phyloP scores from a whole-genome alignment of 2,329 filamentous ascomycete genomes.

The Phialophora macrospora region DNA sequence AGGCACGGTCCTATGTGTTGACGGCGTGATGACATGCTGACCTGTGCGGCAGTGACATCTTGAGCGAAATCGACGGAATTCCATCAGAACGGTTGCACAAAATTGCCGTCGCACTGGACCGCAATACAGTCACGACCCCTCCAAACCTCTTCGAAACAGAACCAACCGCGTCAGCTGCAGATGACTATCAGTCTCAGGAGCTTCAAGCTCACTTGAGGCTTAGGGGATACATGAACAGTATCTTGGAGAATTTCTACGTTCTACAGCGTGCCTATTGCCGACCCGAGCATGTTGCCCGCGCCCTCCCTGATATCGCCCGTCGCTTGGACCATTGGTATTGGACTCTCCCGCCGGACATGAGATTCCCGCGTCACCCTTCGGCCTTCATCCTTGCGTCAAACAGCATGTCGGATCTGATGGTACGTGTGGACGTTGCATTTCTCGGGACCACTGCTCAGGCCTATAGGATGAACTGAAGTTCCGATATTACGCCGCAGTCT shows the following conservation, averaged over 20 bases:
- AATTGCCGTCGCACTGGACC: slow-evolving; percentile 1
- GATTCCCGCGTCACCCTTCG: slow-evolving; percentile 19
- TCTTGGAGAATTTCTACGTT: slow-evolving; percentile 18
- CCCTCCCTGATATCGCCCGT: slow-evolving; percentile 13
- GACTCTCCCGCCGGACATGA: slow-evolving; percentile 15
- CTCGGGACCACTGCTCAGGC: not conserved
- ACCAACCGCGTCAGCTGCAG: not conserved
- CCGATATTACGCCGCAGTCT: slow-evolving; percentile 21
- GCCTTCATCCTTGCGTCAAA: slow-evolving; percentile 10
- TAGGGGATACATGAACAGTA: slow-evolving; percentile 21
- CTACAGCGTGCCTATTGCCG: slow-evolving; percentile 20
- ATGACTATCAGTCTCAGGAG: slow-evolving; percentile 1
- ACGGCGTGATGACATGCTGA: not conserved
- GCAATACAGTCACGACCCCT: not conserved
- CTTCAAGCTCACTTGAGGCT: slow-evolving; percentile 17
- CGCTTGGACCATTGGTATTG: slow-evolving; percentile 23
- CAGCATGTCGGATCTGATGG: slow-evolving; percentile 11
- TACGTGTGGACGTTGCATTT: not conserved
- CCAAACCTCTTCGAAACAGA: slow-evolving; percentile 10
- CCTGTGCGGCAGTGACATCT: slow-evolving; percentile 11
- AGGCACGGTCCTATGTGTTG: slow-evolving; percentile 4
- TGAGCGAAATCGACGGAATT: slow-evolving; percentile 19
- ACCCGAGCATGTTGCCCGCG: slow-evolving; percentile 8
- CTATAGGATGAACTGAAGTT: slow-evolving; percentile 20
- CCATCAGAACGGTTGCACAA: slow-evolving; percentile 16